Base-by-base conservation (phyloP, 371 early-diverging fungal genomes). In the Rhizopus microsporus region DNA sequence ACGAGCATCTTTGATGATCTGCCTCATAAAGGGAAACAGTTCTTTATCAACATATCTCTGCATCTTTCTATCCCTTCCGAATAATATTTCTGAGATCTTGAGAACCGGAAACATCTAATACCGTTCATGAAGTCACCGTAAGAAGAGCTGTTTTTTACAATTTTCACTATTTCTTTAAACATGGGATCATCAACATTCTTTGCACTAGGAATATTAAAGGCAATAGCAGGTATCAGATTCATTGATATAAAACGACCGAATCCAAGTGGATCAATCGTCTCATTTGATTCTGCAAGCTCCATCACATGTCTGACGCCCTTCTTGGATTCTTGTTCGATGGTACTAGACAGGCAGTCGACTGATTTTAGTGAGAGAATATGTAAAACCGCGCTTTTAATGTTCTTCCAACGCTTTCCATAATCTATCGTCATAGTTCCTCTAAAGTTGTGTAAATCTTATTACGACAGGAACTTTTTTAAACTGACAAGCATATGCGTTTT, bases 221-320 rank as follows among this genome's bases (percentile, higher is more conserved):
- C 47, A 34, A 23, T 32, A 2, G 54, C 7, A 15, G 57, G 9
- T 5, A 57, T 65, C 9, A 54, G 29, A 45, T 57, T 60, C 39
- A 60, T 34, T 2, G 56, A 40, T 29, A 37, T 48, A 1, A 13
- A 57, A 23, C 49, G 57, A 10, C 39, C 16, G 16, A 54, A 60
- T 2, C 9, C 2, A 13, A 51, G 17, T 3, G 65, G 60, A 34
- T 60, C 30, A 1, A 65, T 51, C 1, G 31, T n/a, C 4, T 48
- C 56, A 40, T 53, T 29, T 5, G 13, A 29, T 29, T 4, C 16
- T 15, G 53, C 53, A 15, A 50, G 30, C 13, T 60, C 45, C 1
- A 55, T 47, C 39, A 65, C 16, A 29, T 37, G 35, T 3, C 56
- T 13, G 2, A 60, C 40, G 3, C 16, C n/a, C 3, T n/a, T 39